These are phyloP conservation scores for Coemansia reversa DNA, from an alignment of 192 early-diverging fungal species.

Conservation along the genomic window DNA sequence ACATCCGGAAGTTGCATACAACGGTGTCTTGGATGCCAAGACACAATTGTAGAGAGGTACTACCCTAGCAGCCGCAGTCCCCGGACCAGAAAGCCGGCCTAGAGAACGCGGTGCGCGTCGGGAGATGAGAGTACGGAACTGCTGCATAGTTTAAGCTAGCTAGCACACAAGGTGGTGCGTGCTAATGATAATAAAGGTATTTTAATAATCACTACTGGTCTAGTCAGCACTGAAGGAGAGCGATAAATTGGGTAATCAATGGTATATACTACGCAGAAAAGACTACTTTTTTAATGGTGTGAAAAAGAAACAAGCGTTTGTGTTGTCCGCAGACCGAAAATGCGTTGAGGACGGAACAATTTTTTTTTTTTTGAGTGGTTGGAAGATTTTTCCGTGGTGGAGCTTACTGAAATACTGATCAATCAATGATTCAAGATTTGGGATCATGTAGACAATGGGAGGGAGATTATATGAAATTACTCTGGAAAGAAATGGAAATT, in stretches of 20 bases:
- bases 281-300: not conserved
- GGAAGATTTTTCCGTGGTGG: not conserved
- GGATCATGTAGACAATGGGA: not conserved
- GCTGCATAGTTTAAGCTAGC: slow-evolving; percentile 22
- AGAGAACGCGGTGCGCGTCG: slow-evolving; percentile 20
- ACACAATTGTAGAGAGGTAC: slow-evolving; percentile 11
- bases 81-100: slow-evolving; percentile 12
- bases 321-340: not conserved
- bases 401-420: not conserved
- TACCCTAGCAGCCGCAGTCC: not conserved
- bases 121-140: slow-evolving; percentile 12
- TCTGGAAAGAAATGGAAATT: not conserved
- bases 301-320: not conserved
- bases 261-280: not conserved
- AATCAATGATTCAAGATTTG: not conserved
- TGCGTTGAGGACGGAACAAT: not conserved
- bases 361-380: slow-evolving; percentile 2
- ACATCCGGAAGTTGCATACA: too few relatives aligned
- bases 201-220: too few relatives aligned
- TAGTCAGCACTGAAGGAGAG: too few relatives aligned
- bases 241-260: not conserved
- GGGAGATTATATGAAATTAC: too few relatives aligned
- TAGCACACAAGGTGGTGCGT: not conserved
- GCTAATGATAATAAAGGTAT: not conserved
- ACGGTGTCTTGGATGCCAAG: not conserved